A percentile compares a stretch with the other conserved stretches of the same genome.
Conservation (phyloP, 306 rosid genomes). For the Cucurbita argyrosperma region DNA sequence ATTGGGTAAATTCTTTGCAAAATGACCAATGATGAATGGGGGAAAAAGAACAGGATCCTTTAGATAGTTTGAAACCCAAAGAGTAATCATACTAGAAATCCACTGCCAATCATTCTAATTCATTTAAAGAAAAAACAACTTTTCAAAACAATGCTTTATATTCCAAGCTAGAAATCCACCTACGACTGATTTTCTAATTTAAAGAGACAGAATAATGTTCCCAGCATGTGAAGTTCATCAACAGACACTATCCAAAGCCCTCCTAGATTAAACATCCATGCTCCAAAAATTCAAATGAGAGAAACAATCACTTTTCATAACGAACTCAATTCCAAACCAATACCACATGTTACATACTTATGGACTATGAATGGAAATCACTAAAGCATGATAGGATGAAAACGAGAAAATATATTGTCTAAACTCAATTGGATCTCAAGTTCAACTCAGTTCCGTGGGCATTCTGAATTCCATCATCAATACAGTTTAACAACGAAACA, state of each 20-base stretch:
- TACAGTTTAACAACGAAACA: not conserved
- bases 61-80: not conserved
- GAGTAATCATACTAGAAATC: not conserved
- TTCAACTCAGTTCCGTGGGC: constrained; percentile 5
- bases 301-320: not conserved
- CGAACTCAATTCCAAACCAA: not conserved
- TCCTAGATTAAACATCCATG: not conserved
- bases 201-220: not conserved
- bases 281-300: not conserved
- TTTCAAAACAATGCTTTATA: not conserved
- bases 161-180: not conserved
- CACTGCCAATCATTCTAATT: not conserved
- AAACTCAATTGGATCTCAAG: constrained; percentile 13
- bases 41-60: not conserved
- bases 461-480: constrained; percentile 2
- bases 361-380: not conserved
- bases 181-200: not conserved
- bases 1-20: not conserved
- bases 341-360: not conserved
- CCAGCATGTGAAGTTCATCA: not conserved
- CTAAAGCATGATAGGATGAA: not conserved
- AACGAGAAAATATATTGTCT: not conserved
- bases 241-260: not conserved
- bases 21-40: not conserved
- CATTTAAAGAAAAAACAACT: not conserved